Conservation (phyloP, 768 basidiomycete genomes). For the Agaricus subrufescens region DNA sequence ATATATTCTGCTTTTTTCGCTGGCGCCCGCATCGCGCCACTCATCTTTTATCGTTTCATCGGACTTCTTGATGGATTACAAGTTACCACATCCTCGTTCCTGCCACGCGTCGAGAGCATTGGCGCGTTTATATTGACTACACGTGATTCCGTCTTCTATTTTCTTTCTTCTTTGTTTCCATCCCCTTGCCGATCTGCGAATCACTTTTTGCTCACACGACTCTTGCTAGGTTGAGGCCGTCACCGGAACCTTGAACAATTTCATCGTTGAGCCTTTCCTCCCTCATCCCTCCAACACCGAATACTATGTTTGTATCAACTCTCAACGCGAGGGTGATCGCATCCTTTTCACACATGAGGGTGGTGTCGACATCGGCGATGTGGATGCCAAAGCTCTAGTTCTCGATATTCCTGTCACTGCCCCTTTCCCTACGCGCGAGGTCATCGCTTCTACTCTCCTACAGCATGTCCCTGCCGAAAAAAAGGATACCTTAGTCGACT, state of each 20-base stretch:
- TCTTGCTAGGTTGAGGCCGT: constrained; percentile 76
- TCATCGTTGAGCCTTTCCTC: constrained; percentile 99
- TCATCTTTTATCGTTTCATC: constrained; percentile 10
- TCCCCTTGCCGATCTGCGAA: no score
- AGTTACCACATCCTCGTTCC: constrained; percentile 5
- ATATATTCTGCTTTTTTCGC: constrained; percentile 14
- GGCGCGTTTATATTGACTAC: constrained; percentile 12
- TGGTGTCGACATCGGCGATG: constrained; percentile 98
- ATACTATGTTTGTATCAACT: constrained; percentile 98
- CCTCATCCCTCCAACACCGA: constrained; percentile 93
- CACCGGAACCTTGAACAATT: constrained; percentile 93
- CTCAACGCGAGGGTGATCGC: constrained; percentile 87
- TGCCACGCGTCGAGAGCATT: constrained; percentile 4
- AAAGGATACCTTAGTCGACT: constrained; percentile 91
- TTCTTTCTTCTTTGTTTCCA: not conserved
- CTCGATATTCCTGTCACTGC: constrained; percentile 73
- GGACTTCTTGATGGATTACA: constrained; percentile 1
- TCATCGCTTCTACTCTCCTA: constrained; percentile 72
- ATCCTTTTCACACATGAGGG: constrained; percentile 99
- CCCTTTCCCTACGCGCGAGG: constrained; percentile 79
- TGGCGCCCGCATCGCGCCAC: not conserved
- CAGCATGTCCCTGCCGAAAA: constrained; percentile 78
- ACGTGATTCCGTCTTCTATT: constrained; percentile 17
- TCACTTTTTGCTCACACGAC: not conserved
- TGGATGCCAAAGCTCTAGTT: constrained; percentile 93